A percentile compares a stretch with the other conserved stretches of the same genome.
Evolutionary conservation across 352 stramenopile genomes (phyloP).

Genomic region (Phytophthora meadii): DNA sequence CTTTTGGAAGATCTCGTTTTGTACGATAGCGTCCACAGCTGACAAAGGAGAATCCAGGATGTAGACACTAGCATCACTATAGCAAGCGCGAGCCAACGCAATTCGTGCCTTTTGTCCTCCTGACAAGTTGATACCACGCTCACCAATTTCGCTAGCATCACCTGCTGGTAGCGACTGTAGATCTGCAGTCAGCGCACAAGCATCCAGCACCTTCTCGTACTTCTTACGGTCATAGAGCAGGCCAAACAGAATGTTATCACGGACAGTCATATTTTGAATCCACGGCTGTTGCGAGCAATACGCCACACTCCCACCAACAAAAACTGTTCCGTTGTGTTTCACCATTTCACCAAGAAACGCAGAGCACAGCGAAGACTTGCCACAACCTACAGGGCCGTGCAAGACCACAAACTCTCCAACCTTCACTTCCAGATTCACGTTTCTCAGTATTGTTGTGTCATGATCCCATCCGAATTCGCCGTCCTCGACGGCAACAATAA

Average conservation of each 20-base stretch:
- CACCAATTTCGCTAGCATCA: conserved; percentile 76
- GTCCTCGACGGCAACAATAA: conserved; percentile 38
- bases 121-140: conserved; percentile 68
- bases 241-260: conserved; percentile 95
- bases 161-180: conserved; percentile 68
- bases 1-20: conserved; percentile 81
- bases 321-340: conserved; percentile 47
- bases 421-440: conserved; percentile 78
- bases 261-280: conserved; percentile 86
- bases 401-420: conserved; percentile 88
- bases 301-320: conserved; percentile 58
- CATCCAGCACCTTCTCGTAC: conserved; percentile 66
- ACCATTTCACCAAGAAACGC: conserved; percentile 89
- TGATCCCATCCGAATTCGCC: conserved; percentile 52
- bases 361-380: conserved; percentile 85
- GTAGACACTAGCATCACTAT: conserved; percentile 53
- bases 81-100: conserved; percentile 66
- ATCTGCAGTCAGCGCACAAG: conserved; percentile 76
- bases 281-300: conserved; percentile 91
- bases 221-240: conserved; percentile 55
- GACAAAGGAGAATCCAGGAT: conserved; percentile 56
- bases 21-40: conserved; percentile 64
- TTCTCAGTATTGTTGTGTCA: conserved; percentile 39
- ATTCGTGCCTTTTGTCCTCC: conserved; percentile 72
- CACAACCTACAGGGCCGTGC: conserved; percentile 90